Percentiles rank a stretch among this genome's conserved stretches.
These are phyloP conservation scores for Botrytis porri DNA, from an alignment of 2,329 filamentous ascomycete species.

Conservation along the genomic window DNA sequence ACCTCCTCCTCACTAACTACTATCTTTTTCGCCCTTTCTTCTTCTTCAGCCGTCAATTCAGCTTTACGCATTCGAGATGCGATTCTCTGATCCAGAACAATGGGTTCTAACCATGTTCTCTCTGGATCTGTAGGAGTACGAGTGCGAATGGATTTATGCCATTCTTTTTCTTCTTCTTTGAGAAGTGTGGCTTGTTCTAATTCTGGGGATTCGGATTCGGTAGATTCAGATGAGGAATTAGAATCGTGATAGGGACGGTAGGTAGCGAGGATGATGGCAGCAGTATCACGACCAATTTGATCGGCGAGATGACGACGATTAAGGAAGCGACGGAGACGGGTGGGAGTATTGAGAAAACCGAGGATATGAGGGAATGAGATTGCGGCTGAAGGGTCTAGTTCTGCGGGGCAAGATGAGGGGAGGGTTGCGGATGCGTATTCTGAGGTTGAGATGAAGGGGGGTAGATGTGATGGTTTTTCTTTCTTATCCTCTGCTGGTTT, in stretches of 20 bases:
- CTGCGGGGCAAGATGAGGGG: constrained; percentile 62
- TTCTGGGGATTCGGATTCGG: constrained; percentile 34
- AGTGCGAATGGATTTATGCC: constrained; percentile 72
- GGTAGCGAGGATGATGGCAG: constrained; percentile 70
- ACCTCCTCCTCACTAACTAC: constrained; percentile 65
- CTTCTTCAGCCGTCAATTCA: constrained; percentile 65
- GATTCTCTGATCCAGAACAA: constrained; percentile 75
- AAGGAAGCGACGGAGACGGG: constrained; percentile 82
- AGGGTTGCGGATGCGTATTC: constrained; percentile 68
- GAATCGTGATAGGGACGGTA: constrained; percentile 49
- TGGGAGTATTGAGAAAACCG: constrained; percentile 86
- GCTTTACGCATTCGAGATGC: constrained; percentile 78
- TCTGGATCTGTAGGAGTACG: constrained; percentile 56
- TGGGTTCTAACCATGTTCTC: constrained; percentile 70
- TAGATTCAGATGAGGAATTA: constrained; percentile 29
- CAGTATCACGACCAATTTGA: constrained; percentile 80
- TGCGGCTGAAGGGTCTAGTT: constrained; percentile 69
- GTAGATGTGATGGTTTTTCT: constrained; percentile 59
- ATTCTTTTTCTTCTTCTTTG: constrained; percentile 70
- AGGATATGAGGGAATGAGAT: constrained; percentile 86
- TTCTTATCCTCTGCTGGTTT: constrained; percentile 48
- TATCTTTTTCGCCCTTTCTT: constrained; percentile 61
- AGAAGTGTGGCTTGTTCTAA: constrained; percentile 65
- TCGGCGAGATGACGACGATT: constrained; percentile 84
- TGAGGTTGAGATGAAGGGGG: constrained; percentile 69